Evolutionary conservation across 1,284 basidiomycete genomes (phyloP).

Genomic region (Boletus holoroseus): DNA sequence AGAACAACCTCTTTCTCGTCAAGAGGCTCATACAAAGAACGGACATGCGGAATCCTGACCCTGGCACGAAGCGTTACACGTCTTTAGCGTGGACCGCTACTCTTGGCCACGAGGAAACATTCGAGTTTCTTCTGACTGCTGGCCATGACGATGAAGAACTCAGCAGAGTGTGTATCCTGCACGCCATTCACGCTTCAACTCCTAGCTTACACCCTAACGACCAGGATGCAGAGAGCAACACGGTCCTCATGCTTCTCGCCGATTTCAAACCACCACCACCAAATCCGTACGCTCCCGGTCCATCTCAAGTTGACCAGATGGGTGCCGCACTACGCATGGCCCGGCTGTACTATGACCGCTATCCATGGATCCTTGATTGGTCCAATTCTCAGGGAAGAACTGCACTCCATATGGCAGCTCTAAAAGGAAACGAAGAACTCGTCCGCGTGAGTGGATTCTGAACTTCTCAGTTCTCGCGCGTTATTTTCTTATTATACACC

Average conservation of each 20-base stretch:
- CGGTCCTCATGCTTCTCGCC: conserved; percentile 82
- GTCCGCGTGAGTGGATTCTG: conserved; percentile 56
- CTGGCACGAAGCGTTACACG: conserved; percentile 67
- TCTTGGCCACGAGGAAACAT: conserved; percentile 81
- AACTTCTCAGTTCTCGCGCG: conserved; percentile 7
- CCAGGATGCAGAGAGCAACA: conserved; percentile 86
- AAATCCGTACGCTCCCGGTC: conserved; percentile 43
- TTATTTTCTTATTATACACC: conserved; percentile 21
- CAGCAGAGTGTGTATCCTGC: conserved; percentile 62
- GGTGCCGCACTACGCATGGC: conserved; percentile 76
- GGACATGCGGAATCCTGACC: conserved; percentile 86
- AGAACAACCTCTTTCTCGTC: conserved; percentile 88
- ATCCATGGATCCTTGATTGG: conserved; percentile 84
- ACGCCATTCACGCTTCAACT: background rate
- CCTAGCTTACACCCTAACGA: conserved; percentile 14
- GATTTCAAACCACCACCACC: conserved; percentile 58
- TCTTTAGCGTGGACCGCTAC: conserved; percentile 85
- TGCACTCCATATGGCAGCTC: conserved; percentile 80
- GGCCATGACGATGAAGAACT: conserved; percentile 90
- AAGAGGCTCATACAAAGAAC: conserved; percentile 74
- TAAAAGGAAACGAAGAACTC: conserved; percentile 85
- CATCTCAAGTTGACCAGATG: conserved; percentile 55
- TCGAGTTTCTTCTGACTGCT: conserved; percentile 76
- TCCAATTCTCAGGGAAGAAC: conserved; percentile 85
- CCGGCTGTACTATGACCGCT: conserved; percentile 72